Conservation (phyloP, 805 yeast genomes). For the Lipomyces lipofer region DNA sequence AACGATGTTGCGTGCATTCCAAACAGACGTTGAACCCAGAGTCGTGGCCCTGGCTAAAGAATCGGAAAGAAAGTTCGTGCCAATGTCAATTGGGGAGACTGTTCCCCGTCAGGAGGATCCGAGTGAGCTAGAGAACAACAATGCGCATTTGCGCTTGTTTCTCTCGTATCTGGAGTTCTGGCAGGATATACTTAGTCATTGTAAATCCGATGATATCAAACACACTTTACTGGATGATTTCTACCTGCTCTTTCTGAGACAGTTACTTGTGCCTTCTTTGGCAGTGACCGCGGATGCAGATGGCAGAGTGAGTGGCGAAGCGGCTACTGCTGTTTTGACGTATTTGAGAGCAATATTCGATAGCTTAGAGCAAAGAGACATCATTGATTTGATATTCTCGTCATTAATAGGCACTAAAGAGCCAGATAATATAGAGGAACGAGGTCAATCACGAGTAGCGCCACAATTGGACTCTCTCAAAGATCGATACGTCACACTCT, state of each 20-base stretch:
- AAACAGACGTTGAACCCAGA: conserved; percentile 29
- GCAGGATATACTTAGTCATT: conserved; percentile 36
- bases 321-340: conserved; percentile 33
- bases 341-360: conserved; percentile 35
- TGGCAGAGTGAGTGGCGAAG: conserved; percentile 20
- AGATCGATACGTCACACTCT: neutral
- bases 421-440: neutral
- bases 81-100: conserved; percentile 5
- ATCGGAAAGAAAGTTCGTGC: conserved; percentile 21
- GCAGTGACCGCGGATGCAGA: conserved; percentile 30
- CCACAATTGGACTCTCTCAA: too few species aligned
- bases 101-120: conserved; percentile 13
- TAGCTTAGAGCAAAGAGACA: conserved; percentile 12
- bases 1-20: conserved; percentile 25
- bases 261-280: conserved; percentile 37
- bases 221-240: conserved; percentile 32
- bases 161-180: conserved; percentile 35
- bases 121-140: conserved; percentile 12
- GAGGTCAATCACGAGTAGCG: too few species aligned
- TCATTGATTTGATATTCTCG: conserved; percentile 9
- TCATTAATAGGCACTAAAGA: neutral
- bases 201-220: conserved; percentile 25
- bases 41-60: conserved; percentile 29
- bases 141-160: conserved; percentile 28
- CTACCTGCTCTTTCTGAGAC: conserved; percentile 35